Conservation (phyloP, 345 rosid species). For the Citrus unshiu region DNA sequence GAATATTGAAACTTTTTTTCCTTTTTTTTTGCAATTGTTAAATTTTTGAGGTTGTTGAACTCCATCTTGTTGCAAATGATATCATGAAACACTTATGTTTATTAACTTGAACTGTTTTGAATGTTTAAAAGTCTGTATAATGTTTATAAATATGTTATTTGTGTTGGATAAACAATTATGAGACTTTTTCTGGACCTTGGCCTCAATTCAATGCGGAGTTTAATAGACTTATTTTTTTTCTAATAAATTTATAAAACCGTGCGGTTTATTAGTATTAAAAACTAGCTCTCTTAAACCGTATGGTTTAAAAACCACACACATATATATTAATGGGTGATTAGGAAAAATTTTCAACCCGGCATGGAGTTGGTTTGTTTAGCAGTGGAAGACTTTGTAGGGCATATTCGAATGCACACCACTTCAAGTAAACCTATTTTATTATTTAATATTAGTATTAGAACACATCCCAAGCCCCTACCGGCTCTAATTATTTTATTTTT, state of each 20-base stretch:
- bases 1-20: neutral
- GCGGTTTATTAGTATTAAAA: no score
- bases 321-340: no score
- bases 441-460: neutral
- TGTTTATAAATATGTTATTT: neutral
- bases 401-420: neutral
- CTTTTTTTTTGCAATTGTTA: neutral
- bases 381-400: neutral
- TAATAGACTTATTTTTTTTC: no score
- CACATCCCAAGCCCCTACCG: neutral
- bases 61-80: neutral
- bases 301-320: no score
- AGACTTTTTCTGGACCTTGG: neutral
- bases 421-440: neutral
- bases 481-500: neutral
- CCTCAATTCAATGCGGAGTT: neutral
- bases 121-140: neutral
- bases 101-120: neutral
- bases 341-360: no score
- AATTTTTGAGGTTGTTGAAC: neutral
- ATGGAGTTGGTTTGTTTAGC: neutral
- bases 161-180: neutral
- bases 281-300: no score
- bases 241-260: accelerated
- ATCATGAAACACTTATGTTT: neutral